phyloP scores from a whole-genome alignment of 306 rosid genomes.

The Vigna reflexopilosa region DNA sequence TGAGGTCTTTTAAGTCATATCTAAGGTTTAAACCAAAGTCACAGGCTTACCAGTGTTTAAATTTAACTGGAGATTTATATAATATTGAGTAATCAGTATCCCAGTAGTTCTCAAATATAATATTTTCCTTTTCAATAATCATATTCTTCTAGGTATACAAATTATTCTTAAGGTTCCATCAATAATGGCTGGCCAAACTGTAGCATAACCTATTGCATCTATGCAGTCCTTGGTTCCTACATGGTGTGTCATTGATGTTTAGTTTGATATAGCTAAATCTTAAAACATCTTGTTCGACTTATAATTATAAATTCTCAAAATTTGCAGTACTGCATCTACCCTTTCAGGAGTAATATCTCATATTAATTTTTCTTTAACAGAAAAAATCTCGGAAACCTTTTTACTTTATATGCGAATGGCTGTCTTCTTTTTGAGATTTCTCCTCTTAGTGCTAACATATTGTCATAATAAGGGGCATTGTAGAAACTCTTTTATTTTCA shows the following conservation, averaged over 20 bases:
- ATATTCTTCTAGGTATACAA: background rate
- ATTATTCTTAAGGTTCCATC: slow-evolving; percentile 9
- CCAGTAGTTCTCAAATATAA: background rate
- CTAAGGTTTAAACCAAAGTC: slow-evolving; percentile 3
- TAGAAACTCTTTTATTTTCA: slow-evolving; percentile 2
- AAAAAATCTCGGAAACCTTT: background rate
- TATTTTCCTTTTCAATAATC: background rate
- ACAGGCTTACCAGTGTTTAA: slow-evolving; percentile 11
- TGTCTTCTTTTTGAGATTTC: slow-evolving; percentile 18
- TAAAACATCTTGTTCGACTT: background rate
- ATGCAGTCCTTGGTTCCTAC: background rate
- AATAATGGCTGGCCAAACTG: background rate
- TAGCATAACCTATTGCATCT: background rate
- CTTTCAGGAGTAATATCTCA: slow-evolving; percentile 25
- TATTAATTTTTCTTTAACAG: background rate
- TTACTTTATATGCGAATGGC: slow-evolving; percentile 2
- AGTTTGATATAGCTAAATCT: slow-evolving; percentile 19
- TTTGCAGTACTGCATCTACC: slow-evolving; percentile 15
- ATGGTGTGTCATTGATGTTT: slow-evolving; percentile 13
- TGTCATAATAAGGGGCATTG: slow-evolving; percentile 3
- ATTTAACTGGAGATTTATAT: slow-evolving; percentile 16
- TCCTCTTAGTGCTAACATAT: background rate
- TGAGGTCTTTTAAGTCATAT: slow-evolving; percentile 23
- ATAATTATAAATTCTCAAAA: background rate
- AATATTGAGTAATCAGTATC: slow-evolving; percentile 4